Conservation (phyloP, 2,329 filamentous ascomycete species). For the Colletotrichum cordylinicola region DNA sequence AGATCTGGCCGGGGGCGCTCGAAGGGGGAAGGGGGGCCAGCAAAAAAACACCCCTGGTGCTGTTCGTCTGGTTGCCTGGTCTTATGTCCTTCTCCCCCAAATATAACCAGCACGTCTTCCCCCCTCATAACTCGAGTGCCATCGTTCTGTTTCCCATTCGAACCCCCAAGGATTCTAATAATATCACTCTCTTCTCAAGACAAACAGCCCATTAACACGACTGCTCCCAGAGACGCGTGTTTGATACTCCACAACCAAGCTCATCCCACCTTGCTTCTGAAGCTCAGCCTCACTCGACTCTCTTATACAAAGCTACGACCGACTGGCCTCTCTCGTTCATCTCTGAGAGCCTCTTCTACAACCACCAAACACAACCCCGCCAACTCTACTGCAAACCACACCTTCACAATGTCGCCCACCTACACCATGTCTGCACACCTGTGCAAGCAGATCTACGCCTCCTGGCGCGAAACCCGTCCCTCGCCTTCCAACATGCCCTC, state of each 20-base stretch:
- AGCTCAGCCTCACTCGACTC: background rate
- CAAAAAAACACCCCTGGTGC: background rate
- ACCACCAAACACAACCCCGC: background rate
- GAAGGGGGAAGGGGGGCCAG: background rate
- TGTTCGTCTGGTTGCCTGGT: background rate
- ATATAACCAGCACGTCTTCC: slow-evolving; percentile 17
- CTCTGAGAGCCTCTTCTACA: background rate
- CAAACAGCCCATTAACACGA: background rate
- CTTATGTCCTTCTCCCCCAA: background rate
- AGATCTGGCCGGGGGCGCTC: background rate
- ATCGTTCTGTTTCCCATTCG: background rate
- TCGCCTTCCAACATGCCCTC: slow-evolving; percentile 36
- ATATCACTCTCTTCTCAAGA: background rate
- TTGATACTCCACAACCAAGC: background rate
- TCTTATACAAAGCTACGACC: slow-evolving; percentile 2
- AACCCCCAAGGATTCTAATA: slow-evolving; percentile 8
- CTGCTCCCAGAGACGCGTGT: slow-evolving; percentile 7
- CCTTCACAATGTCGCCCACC: slow-evolving; percentile 57
- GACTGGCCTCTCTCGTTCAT: background rate
- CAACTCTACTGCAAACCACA: background rate
- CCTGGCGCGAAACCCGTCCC: slow-evolving; percentile 59
- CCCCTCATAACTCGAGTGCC: background rate
- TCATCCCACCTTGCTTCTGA: background rate
- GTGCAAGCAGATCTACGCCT: slow-evolving; percentile 65
- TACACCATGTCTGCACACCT: slow-evolving; percentile 68